These are phyloP conservation scores for Capsella rubella DNA, from an alignment of 441 rosid genomes.

Conservation along the genomic window DNA sequence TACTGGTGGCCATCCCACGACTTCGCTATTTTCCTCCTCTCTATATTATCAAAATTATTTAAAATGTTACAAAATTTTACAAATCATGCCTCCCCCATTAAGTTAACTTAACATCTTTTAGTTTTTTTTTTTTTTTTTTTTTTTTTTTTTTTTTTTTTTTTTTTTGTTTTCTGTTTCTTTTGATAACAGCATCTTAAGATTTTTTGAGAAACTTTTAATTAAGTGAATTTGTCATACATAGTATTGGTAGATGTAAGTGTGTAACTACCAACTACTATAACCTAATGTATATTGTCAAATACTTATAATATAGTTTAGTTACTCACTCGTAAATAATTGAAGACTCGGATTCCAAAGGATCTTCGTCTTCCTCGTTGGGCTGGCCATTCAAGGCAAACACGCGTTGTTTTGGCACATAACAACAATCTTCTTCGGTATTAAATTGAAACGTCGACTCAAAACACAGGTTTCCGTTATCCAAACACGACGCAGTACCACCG, in stretches of 20 bases:
- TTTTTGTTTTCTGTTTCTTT: too few species aligned
- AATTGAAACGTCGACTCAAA: not conserved
- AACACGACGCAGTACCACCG: conserved; percentile 3
- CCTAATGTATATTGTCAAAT: not conserved
- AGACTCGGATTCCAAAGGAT: conserved; percentile 35
- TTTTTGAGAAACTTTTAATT: not conserved
- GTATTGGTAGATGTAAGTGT: too few species aligned
- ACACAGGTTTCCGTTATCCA: conserved; percentile 16
- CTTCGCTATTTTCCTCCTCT: conserved; percentile 40
- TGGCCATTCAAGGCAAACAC: conserved; percentile 47
- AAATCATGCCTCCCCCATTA: not conserved
- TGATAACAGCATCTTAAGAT: not conserved
- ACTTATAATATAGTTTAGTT: not conserved
- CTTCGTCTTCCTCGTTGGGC: conserved; percentile 56
- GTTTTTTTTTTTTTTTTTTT: too few species aligned
- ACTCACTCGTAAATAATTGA: conserved; percentile 42
- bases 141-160: too few species aligned
- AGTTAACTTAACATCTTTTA: not conserved
- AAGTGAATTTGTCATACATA: not conserved
- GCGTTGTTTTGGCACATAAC: conserved; percentile 5
- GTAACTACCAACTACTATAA: not conserved
- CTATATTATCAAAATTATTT: conserved; percentile 27
- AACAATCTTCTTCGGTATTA: not conserved
- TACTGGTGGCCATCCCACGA: conserved; percentile 74
- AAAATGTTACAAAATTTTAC: not conserved